Evolutionary conservation across 176 grass and related monocot species (phyloP).

Genomic region (Pharus latifolius): DNA sequence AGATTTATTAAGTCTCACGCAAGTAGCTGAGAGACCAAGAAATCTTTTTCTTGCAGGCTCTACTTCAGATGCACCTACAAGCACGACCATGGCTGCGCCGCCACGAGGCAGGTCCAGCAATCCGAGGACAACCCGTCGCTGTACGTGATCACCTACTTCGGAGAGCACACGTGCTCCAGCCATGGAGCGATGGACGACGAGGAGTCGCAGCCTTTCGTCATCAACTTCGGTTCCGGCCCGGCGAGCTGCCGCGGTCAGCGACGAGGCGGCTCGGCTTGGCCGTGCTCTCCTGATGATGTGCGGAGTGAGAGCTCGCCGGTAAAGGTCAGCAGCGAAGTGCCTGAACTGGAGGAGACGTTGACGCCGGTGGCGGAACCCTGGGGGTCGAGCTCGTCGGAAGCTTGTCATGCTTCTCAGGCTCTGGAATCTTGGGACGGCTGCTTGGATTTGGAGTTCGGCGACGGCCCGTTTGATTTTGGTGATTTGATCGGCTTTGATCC

Average conservation of each 20-base stretch:
- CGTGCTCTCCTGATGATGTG: neutral
- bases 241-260: neutral
- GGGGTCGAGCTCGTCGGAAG: neutral
- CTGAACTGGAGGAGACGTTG: neutral
- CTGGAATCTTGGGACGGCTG: neutral
- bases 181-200: neutral
- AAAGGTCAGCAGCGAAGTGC: neutral
- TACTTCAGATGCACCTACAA: conserved; percentile 50
- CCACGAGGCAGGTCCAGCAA: conserved; percentile 45
- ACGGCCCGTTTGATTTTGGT: neutral
- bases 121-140: conserved; percentile 25
- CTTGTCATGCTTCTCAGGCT: neutral
- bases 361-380: neutral
- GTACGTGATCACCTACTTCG: conserved; percentile 41
- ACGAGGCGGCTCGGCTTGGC: neutral
- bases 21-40: neutral
- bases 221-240: conserved; percentile 22
- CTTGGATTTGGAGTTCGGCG: neutral
- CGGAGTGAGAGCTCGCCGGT: neutral
- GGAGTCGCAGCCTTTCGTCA: neutral
- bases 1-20: neutral
- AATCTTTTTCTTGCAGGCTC: conserved; percentile 12
- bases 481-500: neutral
- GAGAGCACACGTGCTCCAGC: conserved; percentile 34
- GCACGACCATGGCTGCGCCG: conserved; percentile 23